Evolutionary conservation across 176 grass and related monocot species (phyloP).

Genomic region (Aegilops sharonensis): DNA sequence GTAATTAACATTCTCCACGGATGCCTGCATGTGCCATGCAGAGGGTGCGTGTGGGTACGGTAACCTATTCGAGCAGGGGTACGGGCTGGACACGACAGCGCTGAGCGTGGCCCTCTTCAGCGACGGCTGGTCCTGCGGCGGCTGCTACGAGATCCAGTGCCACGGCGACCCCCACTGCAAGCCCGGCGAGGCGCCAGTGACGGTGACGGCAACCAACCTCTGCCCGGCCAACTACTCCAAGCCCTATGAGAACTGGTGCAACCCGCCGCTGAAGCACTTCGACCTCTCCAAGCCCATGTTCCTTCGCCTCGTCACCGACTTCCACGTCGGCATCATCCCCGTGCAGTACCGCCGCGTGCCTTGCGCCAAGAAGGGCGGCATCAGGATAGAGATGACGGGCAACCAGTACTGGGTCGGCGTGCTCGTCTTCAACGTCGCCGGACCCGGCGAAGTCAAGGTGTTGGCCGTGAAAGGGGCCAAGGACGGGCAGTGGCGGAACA

Average conservation of each 20-base stretch:
- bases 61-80: constrained; percentile 9
- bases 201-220: constrained; percentile 52
- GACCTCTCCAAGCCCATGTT: constrained; percentile 54
- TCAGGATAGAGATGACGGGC: constrained; percentile 34
- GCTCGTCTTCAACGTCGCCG: constrained; percentile 44
- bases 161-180: constrained; percentile 17
- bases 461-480: constrained; percentile 17
- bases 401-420: constrained; percentile 44
- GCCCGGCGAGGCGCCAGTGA: constrained; percentile 8
- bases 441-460: constrained; percentile 21
- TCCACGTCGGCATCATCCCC: constrained; percentile 56
- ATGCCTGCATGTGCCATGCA: background rate
- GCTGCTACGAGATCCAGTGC: constrained; percentile 52
- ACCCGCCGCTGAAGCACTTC: constrained; percentile 52
- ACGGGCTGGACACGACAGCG: constrained; percentile 21
- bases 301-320: constrained; percentile 32
- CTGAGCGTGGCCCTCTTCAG: constrained; percentile 50
- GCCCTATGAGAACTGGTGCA: constrained; percentile 49
- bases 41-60: constrained; percentile 14
- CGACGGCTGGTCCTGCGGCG: constrained; percentile 36
- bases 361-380: constrained; percentile 45
- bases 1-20: background rate
- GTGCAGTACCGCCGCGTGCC: constrained; percentile 55
- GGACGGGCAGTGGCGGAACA: constrained; percentile 30
- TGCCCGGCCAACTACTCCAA: constrained; percentile 54